Percentiles rank a stretch among this genome's conserved stretches.
Evolutionary conservation across 2,329 filamentous ascomycete genomes (phyloP).

Genomic region (Eurotiales sp.): DNA sequence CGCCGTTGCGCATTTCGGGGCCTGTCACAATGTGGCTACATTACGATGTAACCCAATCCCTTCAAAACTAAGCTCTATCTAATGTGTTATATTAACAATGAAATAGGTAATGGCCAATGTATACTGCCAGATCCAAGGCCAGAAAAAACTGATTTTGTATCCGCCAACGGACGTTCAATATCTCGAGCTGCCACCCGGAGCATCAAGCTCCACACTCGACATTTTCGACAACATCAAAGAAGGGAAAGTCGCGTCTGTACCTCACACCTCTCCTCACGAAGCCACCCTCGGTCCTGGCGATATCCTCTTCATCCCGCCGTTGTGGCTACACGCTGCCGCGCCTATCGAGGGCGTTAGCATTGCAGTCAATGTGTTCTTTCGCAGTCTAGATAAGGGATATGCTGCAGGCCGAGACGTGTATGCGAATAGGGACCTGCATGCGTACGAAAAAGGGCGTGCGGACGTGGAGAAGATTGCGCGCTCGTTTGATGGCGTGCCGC

Average conservation of each 20-base stretch:
- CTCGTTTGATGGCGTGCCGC: conserved; percentile 52
- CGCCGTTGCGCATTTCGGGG: conserved; percentile 73
- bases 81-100: too few relatives aligned
- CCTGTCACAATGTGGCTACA: conserved; percentile 85
- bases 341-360: conserved; percentile 54
- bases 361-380: conserved; percentile 88
- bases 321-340: conserved; percentile 73
- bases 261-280: conserved; percentile 65
- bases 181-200: conserved; percentile 69
- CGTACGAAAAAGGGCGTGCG: conserved; percentile 75
- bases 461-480: conserved; percentile 64
- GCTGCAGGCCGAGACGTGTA: conserved; percentile 78
- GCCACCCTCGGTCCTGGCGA: conserved; percentile 67
- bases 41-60: conserved; percentile 67
- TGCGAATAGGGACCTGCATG: conserved; percentile 78
- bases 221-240: conserved; percentile 51
- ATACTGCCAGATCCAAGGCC: conserved; percentile 72
- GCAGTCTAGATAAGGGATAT: conserved; percentile 64
- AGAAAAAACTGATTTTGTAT: conserved; percentile 71
- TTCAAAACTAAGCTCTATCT: too few relatives aligned
- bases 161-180: conserved; percentile 69
- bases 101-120: conserved; percentile 77
- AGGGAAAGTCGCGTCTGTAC: conserved; percentile 50
- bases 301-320: conserved; percentile 72
- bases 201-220: conserved; percentile 74